A percentile compares a stretch with the other conserved stretches of the same genome.
Conservation (phyloP, 305 asterid species). For the Solanum chacoense region DNA sequence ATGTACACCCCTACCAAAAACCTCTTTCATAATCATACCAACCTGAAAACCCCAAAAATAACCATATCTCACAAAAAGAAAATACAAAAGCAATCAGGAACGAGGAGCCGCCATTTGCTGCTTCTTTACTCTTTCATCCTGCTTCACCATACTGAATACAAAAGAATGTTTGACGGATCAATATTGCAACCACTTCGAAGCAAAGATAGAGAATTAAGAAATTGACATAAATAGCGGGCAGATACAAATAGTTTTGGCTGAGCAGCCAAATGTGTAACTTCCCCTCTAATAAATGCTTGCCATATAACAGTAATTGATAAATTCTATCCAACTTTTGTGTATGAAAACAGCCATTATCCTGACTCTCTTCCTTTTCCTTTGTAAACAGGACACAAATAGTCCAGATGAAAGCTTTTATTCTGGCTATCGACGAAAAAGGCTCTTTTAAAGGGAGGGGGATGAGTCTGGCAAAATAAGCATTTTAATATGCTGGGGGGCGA, state of each 20-base stretch:
- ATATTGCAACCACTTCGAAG: not conserved
- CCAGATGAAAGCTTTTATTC: not conserved
- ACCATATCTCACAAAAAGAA: not conserved
- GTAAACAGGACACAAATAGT: not conserved
- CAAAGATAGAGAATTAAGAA: not conserved
- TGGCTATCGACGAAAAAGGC: not conserved
- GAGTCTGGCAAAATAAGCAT: not conserved
- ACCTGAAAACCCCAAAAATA: not conserved
- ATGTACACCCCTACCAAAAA: not conserved
- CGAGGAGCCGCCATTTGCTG: slow-evolving; percentile 98
- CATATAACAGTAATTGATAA: not conserved
- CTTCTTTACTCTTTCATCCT: slow-evolving; percentile 81
- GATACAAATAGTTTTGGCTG: not conserved
- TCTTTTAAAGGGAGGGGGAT: not conserved
- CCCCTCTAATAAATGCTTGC: not conserved
- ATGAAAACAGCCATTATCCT: not conserved
- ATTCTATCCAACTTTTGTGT: not conserved
- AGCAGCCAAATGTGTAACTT: not conserved
- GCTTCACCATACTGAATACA: slow-evolving; percentile 75
- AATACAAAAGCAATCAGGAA: slow-evolving; percentile 20
- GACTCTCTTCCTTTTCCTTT: not conserved
- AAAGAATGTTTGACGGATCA: not conserved
- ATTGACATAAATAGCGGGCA: not conserved
- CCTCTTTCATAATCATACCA: not conserved
- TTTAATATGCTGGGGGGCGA: not conserved